phyloP scores from a whole-genome alignment of 2,329 filamentous ascomycete genomes.

The Venturia oleaginea region DNA sequence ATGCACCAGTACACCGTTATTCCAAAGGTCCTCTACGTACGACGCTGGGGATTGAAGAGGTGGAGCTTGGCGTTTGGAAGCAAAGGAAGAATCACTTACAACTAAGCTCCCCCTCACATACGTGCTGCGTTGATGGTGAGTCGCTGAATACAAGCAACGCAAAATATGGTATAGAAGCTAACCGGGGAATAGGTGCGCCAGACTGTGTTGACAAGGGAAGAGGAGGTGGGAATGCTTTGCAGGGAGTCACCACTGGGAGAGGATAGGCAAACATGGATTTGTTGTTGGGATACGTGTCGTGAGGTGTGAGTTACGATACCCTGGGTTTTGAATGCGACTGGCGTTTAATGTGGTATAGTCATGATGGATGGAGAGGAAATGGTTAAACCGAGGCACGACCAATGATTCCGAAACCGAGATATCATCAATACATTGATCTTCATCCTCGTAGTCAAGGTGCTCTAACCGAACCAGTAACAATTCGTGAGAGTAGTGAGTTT shows the following conservation, averaged over 20 bases:
- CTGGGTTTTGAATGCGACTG: neutral
- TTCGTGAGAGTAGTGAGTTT: too few relatives aligned
- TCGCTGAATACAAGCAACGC: too few relatives aligned
- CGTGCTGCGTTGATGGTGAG: neutral
- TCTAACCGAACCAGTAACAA: too few relatives aligned
- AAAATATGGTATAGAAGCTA: too few relatives aligned
- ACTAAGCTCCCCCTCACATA: neutral
- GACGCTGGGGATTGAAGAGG: constrained; percentile 7
- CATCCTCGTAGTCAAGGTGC: neutral
- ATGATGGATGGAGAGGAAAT: neutral
- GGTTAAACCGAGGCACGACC: neutral
- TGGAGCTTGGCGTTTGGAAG: constrained; percentile 7
- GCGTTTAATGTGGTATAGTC: neutral
- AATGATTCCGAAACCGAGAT: neutral
- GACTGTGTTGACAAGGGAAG: neutral
- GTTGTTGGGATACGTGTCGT: neutral
- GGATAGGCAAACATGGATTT: neutral
- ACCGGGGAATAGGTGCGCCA: too few relatives aligned
- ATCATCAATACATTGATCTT: neutral
- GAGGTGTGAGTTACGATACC: neutral
- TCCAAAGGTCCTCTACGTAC: neutral
- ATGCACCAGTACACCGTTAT: constrained; percentile 10
- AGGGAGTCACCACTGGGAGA: neutral
- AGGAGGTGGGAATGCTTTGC: too few relatives aligned
- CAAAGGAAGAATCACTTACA: neutral